Evolutionary conservation across 75 land plant species (phyloP), one percentile per base, ranked within the genome.

Genomic region (Selaginella tamariscina): DNA sequence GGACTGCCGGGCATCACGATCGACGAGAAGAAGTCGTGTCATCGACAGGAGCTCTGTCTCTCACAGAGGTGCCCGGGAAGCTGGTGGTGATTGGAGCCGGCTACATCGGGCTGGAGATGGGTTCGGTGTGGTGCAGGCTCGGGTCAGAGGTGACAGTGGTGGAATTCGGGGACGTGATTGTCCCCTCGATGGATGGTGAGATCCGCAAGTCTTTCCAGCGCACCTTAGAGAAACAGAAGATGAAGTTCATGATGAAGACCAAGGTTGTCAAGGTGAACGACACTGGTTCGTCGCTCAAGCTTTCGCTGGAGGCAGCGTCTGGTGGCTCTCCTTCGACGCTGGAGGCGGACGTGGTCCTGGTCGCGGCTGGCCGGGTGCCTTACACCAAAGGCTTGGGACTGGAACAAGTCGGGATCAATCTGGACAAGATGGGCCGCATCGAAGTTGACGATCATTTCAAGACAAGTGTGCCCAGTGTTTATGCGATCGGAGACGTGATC

Each of bases 51-150:
- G 98, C 94, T 31, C 75, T 93, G 0, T 60, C 86, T 31, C 70
- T 93, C 70, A 59, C 72, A 0, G 87, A 86, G 56, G 71, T 93
- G 5, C 98, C 98, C 5, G 81, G 84, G 82, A 93, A 85, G 70
- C 85, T 93, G 2, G 83, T 93, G 26, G 95, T 93, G 11, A 81
- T 93, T 70, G 94, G 98, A 30, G 98, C 88, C 24, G 98, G 98
- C 20, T 93, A 93, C 80, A 88, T 93, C 68, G 98, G 98, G 56
- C 73, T 88, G 60, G 98, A 93, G 68, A 93, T 93, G 98, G 94
- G 94, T 8, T 93, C 94, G 29, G 98, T 93, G 0, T 93, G 94
- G 98, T 85, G 90, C 11, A 71, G 94, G 9, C 82, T 93, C 29
- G 98, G 98, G 23, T 86, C 98, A 26, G 82, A 88, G 78, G 84